Conservation (phyloP, 1,139 yeast genomes). For the Sugiyamaella pinicola region DNA sequence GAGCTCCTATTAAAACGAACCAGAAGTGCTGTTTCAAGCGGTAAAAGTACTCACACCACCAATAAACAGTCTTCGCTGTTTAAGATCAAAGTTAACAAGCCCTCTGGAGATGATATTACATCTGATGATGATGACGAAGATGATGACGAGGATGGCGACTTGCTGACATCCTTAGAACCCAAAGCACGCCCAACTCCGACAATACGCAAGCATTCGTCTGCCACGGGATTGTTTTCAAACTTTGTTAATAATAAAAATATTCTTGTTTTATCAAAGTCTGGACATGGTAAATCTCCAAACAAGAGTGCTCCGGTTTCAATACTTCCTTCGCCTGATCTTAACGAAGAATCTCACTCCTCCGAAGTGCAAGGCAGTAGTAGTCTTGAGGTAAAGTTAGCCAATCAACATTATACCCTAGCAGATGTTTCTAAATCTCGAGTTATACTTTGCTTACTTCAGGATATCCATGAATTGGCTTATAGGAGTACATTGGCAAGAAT, state of each 20-base stretch:
- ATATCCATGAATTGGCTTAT: slow-evolving; percentile 33
- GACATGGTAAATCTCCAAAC: neutral
- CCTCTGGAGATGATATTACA: neutral
- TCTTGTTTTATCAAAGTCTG: slow-evolving; percentile 8
- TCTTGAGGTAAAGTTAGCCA: neutral
- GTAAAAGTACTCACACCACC: slow-evolving; percentile 5
- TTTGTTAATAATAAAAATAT: slow-evolving; percentile 11
- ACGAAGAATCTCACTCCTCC: slow-evolving; percentile 1
- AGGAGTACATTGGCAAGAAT: slow-evolving; percentile 1
- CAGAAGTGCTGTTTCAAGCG: slow-evolving; percentile 9
- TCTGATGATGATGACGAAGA: slow-evolving; percentile 26
- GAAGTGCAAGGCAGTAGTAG: neutral
- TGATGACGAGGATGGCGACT: slow-evolving; percentile 32
- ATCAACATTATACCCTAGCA: slow-evolving; percentile 6
- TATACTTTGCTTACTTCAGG: slow-evolving; percentile 32
- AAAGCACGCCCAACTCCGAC: slow-evolving; percentile 18
- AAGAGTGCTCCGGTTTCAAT: neutral
- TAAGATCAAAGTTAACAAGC: neutral
- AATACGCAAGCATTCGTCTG: slow-evolving; percentile 21
- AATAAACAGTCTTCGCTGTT: slow-evolving; percentile 4
- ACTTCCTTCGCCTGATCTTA: neutral
- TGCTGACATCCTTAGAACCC: slow-evolving; percentile 35
- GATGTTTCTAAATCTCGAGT: slow-evolving; percentile 32
- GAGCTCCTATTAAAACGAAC: slow-evolving; percentile 9
- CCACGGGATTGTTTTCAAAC: slow-evolving; percentile 9